Percentiles rank a stretch among this genome's conserved stretches.
Evolutionary conservation across 2,329 filamentous ascomycete genomes (phyloP).

Genomic region (Thelonectria blattea): DNA sequence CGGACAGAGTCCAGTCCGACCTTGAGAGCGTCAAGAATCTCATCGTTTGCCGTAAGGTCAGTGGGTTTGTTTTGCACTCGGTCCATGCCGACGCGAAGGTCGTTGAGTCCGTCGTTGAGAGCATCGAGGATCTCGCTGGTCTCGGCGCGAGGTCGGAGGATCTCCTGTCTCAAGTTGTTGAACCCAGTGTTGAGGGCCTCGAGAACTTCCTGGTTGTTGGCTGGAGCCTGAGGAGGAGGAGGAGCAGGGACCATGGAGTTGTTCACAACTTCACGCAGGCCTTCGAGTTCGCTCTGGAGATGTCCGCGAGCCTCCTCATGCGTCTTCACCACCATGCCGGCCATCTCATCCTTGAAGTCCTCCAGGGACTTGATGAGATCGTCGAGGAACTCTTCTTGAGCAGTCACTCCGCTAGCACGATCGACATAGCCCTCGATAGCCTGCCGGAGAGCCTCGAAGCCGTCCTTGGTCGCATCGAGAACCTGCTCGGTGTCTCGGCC

Average conservation of each 20-base stretch:
- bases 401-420: constrained; percentile 69
- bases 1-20: constrained; percentile 78
- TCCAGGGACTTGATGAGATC: constrained; percentile 70
- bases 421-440: constrained; percentile 86
- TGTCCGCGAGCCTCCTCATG: constrained; percentile 62
- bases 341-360: constrained; percentile 70
- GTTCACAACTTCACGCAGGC: constrained; percentile 79
- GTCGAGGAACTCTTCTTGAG: constrained; percentile 80
- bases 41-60: constrained; percentile 84
- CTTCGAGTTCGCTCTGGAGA: constrained; percentile 82
- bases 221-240: constrained; percentile 46
- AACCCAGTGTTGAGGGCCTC: constrained; percentile 75
- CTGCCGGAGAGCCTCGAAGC: constrained; percentile 77
- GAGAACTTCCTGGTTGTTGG: constrained; percentile 69
- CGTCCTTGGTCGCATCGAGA: constrained; percentile 85
- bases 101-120: constrained; percentile 84
- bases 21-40: constrained; percentile 87
- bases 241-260: constrained; percentile 68
- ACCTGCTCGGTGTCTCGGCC: constrained; percentile 87
- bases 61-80: constrained; percentile 77
- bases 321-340: constrained; percentile 60
- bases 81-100: constrained; percentile 79
- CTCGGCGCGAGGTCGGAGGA: constrained; percentile 70
- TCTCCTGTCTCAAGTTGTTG: constrained; percentile 75
- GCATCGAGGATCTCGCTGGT: constrained; percentile 90